Conservation (phyloP, 1,284 basidiomycete species). For the Violaceomyces palustris region DNA sequence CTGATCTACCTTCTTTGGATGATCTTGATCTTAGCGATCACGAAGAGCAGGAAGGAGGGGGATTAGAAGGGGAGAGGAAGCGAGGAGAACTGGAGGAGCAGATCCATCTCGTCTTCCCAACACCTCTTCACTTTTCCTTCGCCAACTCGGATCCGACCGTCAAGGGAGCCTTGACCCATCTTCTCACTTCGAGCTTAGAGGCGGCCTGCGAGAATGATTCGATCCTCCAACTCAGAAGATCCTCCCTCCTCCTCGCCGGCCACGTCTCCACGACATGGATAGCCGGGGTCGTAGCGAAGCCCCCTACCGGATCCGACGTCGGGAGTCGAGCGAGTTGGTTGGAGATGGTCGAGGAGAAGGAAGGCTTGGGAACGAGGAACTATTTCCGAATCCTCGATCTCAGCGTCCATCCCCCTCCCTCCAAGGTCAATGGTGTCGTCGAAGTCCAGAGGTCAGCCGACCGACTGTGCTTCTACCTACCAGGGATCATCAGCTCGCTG, state of each 20-base stretch:
- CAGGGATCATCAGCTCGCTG: too few species aligned
- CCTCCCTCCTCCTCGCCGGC: conserved; percentile 5
- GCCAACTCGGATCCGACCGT: conserved; percentile 6
- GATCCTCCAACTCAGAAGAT: not conserved
- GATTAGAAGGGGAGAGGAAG: not conserved
- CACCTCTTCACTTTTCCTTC: conserved; percentile 5
- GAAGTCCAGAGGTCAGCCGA: too few species aligned
- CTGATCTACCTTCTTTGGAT: conserved; percentile 38
- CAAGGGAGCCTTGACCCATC: conserved; percentile 23
- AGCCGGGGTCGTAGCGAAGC: too few species aligned
- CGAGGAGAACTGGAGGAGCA: not conserved
- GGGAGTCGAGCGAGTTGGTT: too few species aligned
- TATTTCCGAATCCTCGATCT: too few species aligned
- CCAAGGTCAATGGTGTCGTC: too few species aligned
- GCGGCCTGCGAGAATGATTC: conserved; percentile 11
- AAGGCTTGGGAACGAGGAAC: too few species aligned
- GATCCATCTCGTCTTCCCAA: conserved; percentile 4
- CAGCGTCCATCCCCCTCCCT: too few species aligned
- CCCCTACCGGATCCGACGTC: too few species aligned
- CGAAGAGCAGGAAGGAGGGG: not conserved
- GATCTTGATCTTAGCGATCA: too few species aligned
- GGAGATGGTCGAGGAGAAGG: too few species aligned
- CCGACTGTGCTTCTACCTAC: too few species aligned
- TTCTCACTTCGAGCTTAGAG: conserved; percentile 10
- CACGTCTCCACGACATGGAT: conserved; percentile 16